phyloP scores from a whole-genome alignment of 1,284 basidiomycete genomes.

The Rhodotorula sp. region DNA sequence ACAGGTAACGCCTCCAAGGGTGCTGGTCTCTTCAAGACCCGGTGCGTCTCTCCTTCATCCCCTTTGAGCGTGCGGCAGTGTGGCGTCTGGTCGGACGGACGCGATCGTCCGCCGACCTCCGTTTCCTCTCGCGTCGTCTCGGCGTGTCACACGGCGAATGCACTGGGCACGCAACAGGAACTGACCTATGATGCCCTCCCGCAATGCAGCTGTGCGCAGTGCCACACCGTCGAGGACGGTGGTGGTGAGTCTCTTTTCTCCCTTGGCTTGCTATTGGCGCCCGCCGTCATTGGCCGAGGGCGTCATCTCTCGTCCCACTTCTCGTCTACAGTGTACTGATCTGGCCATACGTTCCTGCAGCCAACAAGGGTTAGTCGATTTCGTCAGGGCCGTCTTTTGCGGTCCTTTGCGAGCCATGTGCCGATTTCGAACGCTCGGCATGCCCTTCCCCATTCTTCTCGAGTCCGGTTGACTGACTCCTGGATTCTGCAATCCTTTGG shows the following conservation, averaged over 20 bases:
- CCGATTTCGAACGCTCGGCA: neutral
- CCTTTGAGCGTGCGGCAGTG: neutral
- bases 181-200: too few relatives aligned
- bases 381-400: neutral
- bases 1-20: conserved; percentile 84
- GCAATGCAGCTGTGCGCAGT: conserved; percentile 79
- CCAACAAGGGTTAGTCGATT: conserved; percentile 39
- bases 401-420: too few relatives aligned
- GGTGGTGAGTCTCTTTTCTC: conserved; percentile 59
- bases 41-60: conserved; percentile 6
- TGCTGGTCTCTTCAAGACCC: conserved; percentile 57
- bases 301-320: neutral
- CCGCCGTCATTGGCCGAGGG: neutral
- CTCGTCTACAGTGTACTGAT: neutral
- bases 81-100: too few relatives aligned
- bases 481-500: neutral
- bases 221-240: conserved; percentile 84
- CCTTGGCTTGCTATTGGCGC: neutral
- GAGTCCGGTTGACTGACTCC: neutral
- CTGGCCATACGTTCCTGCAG: conserved; percentile 2
- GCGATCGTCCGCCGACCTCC: neutral
- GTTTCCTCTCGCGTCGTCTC: neutral
- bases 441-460: neutral
- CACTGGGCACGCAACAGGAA: too few relatives aligned
- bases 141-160: neutral